Percentiles rank a stretch among this genome's conserved stretches.
Evolutionary conservation across 192 early-diverging fungal genomes (phyloP).

Genomic region (Entomortierella chlamydospora): DNA sequence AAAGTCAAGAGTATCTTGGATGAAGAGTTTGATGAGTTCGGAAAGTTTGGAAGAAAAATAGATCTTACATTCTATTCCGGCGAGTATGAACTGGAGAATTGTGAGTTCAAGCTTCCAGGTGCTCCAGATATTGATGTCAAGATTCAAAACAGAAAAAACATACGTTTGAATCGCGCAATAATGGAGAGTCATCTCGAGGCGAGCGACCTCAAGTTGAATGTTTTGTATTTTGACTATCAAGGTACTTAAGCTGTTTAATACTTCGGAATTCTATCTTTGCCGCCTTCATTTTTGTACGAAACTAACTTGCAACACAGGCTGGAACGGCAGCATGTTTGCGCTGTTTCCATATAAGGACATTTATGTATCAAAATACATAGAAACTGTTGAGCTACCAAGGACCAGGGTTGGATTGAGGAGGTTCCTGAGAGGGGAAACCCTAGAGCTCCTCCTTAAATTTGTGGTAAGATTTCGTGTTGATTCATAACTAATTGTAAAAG

Average conservation of each 20-base stretch:
- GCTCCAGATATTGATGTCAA: conserved; percentile 1
- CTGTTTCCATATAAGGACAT: conserved; percentile 8
- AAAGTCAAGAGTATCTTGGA: conserved; percentile 2
- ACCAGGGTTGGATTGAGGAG: conserved; percentile 3
- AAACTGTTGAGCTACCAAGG: conserved; percentile 6
- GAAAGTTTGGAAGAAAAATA: conserved; percentile 12
- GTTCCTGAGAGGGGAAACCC: conserved; percentile 8
- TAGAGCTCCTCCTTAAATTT: neutral
- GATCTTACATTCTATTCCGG: conserved; percentile 3
- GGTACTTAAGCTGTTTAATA: neutral
- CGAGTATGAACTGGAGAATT: conserved; percentile 2
- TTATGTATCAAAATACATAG: conserved; percentile 15
- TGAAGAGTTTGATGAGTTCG: conserved; percentile 7
- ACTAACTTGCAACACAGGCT: conserved; percentile 10
- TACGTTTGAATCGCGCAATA: conserved; percentile 12
- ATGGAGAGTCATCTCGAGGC: conserved; percentile 12
- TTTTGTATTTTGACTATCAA: conserved; percentile 7
- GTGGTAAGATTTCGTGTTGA: no score
- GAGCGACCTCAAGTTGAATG: neutral
- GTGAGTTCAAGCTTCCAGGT: conserved; percentile 10
- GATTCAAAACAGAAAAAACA: conserved; percentile 18
- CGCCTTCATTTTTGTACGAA: neutral
- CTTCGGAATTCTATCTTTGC: conserved; percentile 3
- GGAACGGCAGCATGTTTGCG: conserved; percentile 14
- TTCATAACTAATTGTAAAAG: no score